Base-by-base conservation (phyloP, 2,329 filamentous ascomycete genomes). In the Rhynchosporium secalis region DNA sequence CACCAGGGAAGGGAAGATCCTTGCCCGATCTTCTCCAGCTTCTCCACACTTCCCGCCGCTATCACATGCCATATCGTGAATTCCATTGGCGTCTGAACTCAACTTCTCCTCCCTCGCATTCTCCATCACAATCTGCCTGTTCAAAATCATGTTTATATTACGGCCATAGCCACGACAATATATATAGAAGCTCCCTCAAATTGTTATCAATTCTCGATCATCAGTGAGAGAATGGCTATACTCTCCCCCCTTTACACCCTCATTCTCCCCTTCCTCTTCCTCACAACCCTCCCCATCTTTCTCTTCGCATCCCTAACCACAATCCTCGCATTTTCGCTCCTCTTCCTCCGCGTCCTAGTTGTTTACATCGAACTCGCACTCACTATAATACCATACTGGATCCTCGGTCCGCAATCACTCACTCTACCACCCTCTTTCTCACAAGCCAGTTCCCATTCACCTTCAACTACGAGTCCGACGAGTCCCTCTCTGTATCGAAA, bases 231-330 rank as follows among this genome's bases (percentile, higher is more conserved):
- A 66, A 86, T 86, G 83, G 78, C 78, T 49, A 73, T 83, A 57
- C 75, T 85, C 70, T 84, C 80, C 56, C 82, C 83, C 29, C 73
- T 83, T 63, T 81, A 85, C 72, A 76, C 78, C 66, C 73, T 89
- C 55, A 76, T 86, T 58, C 78, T 88, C 57, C 86, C 86, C n/a
- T 80, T 88, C 69, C 77, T 89, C 66, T 79, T 85, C 70, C 66
- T 88, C 66, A 78, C 87, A 70, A 86, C 86, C 28, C 75, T 89
- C 12, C 87, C 87, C 8, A 79, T 90, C 58, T 80, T 84, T 68
- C 72, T 89, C 56, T 82, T 86, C 60, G 87, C 87, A 58, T 82
- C 80, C 65, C 75, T 89, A 66, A 90, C 87, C 38, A 86, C 86
- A 60, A 80, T 79, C 4, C 68, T 89, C 54, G 85, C 87, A 45